These are phyloP conservation scores for Blastobotrys persicus DNA, from an alignment of 1,139 yeast genomes.

Conservation along the genomic window DNA sequence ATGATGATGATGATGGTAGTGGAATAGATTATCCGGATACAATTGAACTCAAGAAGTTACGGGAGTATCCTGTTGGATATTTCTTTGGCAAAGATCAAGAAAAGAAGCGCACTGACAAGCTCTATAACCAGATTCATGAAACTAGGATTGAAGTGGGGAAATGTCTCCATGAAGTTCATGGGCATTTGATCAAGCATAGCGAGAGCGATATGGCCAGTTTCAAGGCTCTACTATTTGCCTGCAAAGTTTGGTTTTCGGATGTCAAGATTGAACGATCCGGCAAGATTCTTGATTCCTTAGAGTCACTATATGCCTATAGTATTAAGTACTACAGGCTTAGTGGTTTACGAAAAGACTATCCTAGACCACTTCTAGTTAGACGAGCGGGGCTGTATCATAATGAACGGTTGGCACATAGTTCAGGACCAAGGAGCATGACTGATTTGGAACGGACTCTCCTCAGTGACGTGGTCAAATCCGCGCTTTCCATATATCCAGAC, in stretches of 20 bases:
- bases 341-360: slow-evolving; percentile 65
- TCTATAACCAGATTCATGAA: slow-evolving; percentile 61
- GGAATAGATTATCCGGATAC: slow-evolving; percentile 23
- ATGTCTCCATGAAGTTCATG: slow-evolving; percentile 59
- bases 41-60: slow-evolving; percentile 31
- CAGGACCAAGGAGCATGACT: slow-evolving; percentile 72
- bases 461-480: slow-evolving; percentile 63
- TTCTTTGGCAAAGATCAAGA: slow-evolving; percentile 49
- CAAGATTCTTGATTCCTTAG: slow-evolving; percentile 50
- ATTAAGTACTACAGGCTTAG: slow-evolving; percentile 48
- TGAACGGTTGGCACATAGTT: slow-evolving; percentile 69
- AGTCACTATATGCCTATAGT: slow-evolving; percentile 47
- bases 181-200: slow-evolving; percentile 49
- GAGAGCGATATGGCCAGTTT: slow-evolving; percentile 70
- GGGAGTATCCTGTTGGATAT: slow-evolving; percentile 43
- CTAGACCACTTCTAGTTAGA: slow-evolving; percentile 74
- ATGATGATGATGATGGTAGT: slow-evolving; percentile 44
- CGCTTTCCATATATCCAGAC: slow-evolving; percentile 70
- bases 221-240: slow-evolving; percentile 61
- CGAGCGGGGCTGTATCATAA: slow-evolving; percentile 77
- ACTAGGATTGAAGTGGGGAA: slow-evolving; percentile 63
- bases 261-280: slow-evolving; percentile 73
- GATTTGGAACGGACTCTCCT: slow-evolving; percentile 63
- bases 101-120: slow-evolving; percentile 40
- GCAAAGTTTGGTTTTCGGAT: slow-evolving; percentile 81